A percentile compares a stretch with the other conserved stretches of the same genome.
Conservation (phyloP, 106 monocot genomes). For the Acorus calamus region DNA sequence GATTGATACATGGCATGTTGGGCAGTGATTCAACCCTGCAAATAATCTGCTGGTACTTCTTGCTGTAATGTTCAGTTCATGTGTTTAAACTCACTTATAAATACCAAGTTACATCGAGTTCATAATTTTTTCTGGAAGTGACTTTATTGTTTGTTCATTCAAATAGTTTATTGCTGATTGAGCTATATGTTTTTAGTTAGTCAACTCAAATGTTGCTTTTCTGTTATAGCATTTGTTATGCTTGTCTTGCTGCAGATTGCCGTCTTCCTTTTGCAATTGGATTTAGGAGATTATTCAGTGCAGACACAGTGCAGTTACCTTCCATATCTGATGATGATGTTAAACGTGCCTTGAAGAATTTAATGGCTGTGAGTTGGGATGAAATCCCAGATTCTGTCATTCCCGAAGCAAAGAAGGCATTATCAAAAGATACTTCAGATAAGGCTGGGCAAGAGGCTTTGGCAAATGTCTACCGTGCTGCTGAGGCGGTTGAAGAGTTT, state of each 20-base stretch:
- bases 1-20: too few relatives aligned
- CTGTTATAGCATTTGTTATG: too few relatives aligned
- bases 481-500: constrained; percentile 80
- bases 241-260: constrained; percentile 6
- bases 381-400: constrained; percentile 62
- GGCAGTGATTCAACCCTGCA: too few relatives aligned
- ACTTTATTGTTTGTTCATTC: too few relatives aligned
- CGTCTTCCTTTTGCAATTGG: constrained; percentile 8
- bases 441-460: constrained; percentile 60
- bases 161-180: too few relatives aligned
- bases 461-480: constrained; percentile 61
- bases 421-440: constrained; percentile 70
- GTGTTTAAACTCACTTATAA: too few relatives aligned
- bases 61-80: too few relatives aligned
- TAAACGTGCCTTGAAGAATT: constrained; percentile 73
- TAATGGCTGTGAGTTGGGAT: constrained; percentile 80
- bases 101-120: too few relatives aligned
- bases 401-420: constrained; percentile 55
- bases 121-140: too few relatives aligned
- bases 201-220: too few relatives aligned
- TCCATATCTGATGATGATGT: constrained; percentile 56
- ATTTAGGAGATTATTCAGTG: constrained; percentile 26
- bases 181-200: too few relatives aligned
- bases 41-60: too few relatives aligned
- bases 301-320: constrained; percentile 33